Percentiles rank a stretch among this genome's conserved stretches.
Evolutionary conservation across 352 stramenopile genomes (phyloP).

Genomic region (Globisporangium viniferum): DNA sequence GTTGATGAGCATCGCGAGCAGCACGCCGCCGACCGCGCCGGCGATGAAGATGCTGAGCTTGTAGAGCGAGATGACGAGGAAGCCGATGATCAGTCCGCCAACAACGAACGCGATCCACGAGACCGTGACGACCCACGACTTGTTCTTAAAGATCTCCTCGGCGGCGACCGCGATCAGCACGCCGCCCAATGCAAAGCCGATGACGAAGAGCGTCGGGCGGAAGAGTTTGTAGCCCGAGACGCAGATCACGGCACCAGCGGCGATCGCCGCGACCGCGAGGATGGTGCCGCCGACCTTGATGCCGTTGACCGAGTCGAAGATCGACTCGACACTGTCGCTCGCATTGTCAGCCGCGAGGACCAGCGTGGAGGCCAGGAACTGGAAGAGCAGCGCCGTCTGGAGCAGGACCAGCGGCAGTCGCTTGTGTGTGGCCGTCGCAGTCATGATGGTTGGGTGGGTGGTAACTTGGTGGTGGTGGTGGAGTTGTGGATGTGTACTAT

Average conservation of each 20-base stretch:
- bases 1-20: constrained; percentile 46
- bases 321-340: constrained; percentile 28
- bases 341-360: constrained; percentile 14
- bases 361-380: not conserved
- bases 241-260: constrained; percentile 36
- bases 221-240: constrained; percentile 64
- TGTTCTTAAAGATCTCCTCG: constrained; percentile 40
- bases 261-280: constrained; percentile 37
- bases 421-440: not conserved
- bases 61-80: constrained; percentile 47
- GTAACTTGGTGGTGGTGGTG: not conserved
- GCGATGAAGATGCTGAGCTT: constrained; percentile 52
- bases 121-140: constrained; percentile 48
- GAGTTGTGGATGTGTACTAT: not conserved
- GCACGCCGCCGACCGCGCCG: constrained; percentile 43
- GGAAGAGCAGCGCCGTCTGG: constrained; percentile 1
- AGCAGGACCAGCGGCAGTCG: constrained; percentile 2
- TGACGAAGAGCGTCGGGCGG: constrained; percentile 46
- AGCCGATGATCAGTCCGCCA: constrained; percentile 42
- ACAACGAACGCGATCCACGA: constrained; percentile 62
- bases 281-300: constrained; percentile 38
- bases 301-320: constrained; percentile 37
- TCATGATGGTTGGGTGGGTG: constrained; percentile 10
- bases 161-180: constrained; percentile 34
- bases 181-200: constrained; percentile 47